phyloP scores from a whole-genome alignment of 768 basidiomycete genomes.

The Peribolospora baueri region DNA sequence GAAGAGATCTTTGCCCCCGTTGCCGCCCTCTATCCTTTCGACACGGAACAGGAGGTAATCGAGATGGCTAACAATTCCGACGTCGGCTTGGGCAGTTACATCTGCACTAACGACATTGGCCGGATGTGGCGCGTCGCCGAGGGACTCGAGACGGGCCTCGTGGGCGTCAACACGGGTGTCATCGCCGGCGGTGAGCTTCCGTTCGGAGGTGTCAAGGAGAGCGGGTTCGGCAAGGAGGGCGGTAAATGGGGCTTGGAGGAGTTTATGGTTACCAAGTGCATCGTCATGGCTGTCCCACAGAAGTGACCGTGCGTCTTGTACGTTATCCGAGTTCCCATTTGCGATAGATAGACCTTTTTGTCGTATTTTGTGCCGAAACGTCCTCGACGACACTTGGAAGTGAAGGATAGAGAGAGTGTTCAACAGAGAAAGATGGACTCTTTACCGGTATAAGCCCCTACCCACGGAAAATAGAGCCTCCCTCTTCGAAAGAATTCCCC shows the following conservation, averaged over 20 bases:
- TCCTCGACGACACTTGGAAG: too few species aligned
- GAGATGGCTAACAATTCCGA: slow-evolving; percentile 57
- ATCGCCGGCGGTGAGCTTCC: slow-evolving; percentile 59
- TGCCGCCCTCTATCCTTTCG: slow-evolving; percentile 65
- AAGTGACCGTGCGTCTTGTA: too few species aligned
- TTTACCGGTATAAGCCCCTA: too few species aligned
- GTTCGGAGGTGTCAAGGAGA: slow-evolving; percentile 58
- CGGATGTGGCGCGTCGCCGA: slow-evolving; percentile 92
- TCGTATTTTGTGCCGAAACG: too few species aligned
- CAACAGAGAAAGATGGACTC: too few species aligned
- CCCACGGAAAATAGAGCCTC: too few species aligned
- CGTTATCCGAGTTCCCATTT: too few species aligned
- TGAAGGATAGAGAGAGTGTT: too few species aligned
- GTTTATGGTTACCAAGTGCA: slow-evolving; percentile 7
- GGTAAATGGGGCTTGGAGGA: slow-evolving; percentile 10
- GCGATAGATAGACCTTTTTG: too few species aligned
- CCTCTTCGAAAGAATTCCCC: too few species aligned
- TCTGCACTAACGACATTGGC: slow-evolving; percentile 66
- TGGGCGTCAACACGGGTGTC: slow-evolving; percentile 38
- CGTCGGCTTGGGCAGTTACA: slow-evolving; percentile 43
- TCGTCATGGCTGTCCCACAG: too few species aligned
- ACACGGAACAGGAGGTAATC: slow-evolving; percentile 82
- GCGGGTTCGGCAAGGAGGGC: slow-evolving; percentile 54
- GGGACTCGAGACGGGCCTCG: slow-evolving; percentile 34
- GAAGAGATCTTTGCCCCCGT: slow-evolving; percentile 79